Percentiles rank a stretch among this genome's conserved stretches.
phyloP scores from a whole-genome alignment of 495 filamentous ascomycete genomes.

The Ramalina intermedia region DNA sequence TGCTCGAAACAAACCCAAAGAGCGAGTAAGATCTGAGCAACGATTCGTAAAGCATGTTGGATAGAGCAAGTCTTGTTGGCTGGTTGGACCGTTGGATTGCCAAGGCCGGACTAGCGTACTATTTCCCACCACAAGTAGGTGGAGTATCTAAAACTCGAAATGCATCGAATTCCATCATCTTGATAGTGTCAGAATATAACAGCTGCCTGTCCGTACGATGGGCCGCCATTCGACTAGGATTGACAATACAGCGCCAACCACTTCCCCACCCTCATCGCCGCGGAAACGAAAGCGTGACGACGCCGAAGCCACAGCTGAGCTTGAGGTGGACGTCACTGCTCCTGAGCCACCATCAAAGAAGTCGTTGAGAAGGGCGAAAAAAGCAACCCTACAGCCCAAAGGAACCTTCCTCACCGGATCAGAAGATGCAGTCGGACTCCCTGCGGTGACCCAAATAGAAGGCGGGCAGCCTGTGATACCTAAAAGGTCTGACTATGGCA shows the following conservation, averaged over 20 bases:
- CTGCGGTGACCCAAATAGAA: slow-evolving; percentile 19
- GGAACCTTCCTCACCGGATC: no score
- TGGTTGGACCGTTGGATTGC: no score
- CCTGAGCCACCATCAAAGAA: slow-evolving; percentile 94
- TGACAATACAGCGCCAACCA: background rate
- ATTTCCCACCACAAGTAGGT: no score
- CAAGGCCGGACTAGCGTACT: no score
- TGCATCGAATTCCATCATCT: no score
- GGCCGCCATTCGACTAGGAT: slow-evolving; percentile 1
- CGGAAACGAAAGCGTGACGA: slow-evolving; percentile 62
- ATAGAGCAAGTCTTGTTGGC: no score
- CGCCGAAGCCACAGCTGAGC: slow-evolving; percentile 31
- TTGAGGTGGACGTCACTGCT: slow-evolving; percentile 75
- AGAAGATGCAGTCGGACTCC: background rate
- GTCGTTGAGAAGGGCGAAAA: slow-evolving; percentile 65
- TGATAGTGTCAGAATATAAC: no score
- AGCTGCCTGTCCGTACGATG: background rate
- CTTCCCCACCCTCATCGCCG: slow-evolving; percentile 18
- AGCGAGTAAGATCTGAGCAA: no score
- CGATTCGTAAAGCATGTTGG: no score
- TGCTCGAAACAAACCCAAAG: no score
- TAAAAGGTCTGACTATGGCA: slow-evolving; percentile 61
- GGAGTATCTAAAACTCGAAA: no score
- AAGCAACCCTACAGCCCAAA: slow-evolving; percentile 29
- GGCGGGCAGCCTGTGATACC: slow-evolving; percentile 17